A percentile compares a stretch with the other conserved stretches of the same genome.
Conservation (phyloP, 805 yeast species). For the Yamadazyma nakazawae region DNA sequence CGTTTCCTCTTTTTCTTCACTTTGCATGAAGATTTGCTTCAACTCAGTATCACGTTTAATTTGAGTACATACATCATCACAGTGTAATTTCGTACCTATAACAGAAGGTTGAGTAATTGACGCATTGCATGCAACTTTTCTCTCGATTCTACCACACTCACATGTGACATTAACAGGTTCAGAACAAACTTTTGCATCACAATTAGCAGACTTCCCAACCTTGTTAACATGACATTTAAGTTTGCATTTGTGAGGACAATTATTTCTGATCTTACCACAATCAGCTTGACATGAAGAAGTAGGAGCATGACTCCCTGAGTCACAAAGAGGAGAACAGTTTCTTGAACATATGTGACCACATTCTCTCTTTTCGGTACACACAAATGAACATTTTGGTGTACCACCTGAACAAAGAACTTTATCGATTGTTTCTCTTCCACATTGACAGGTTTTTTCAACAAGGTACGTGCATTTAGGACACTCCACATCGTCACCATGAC, state of each 20-base stretch:
- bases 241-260: conserved; percentile 70
- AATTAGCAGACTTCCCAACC: conserved; percentile 29
- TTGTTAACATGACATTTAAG: conserved; percentile 60
- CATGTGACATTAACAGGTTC: conserved; percentile 53
- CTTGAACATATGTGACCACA: conserved; percentile 50
- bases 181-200: conserved; percentile 53
- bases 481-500: conserved; percentile 56
- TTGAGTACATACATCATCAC: conserved; percentile 69
- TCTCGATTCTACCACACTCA: conserved; percentile 57
- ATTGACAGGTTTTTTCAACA: conserved; percentile 56
- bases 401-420: conserved; percentile 70
- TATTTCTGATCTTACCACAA: conserved; percentile 51
- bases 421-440: conserved; percentile 54
- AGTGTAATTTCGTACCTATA: conserved; percentile 44
- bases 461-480: conserved; percentile 77
- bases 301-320: conserved; percentile 52
- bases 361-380: conserved; percentile 28
- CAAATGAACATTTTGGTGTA: conserved; percentile 58
- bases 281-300: conserved; percentile 48
- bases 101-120: conserved; percentile 29
- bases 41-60: conserved; percentile 58
- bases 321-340: conserved; percentile 59
- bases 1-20: conserved; percentile 10
- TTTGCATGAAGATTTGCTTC: conserved; percentile 53
- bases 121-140: conserved; percentile 56